Evolutionary conservation across 345 rosid species (phyloP).

Genomic region (Aquilaria malaccensis): DNA sequence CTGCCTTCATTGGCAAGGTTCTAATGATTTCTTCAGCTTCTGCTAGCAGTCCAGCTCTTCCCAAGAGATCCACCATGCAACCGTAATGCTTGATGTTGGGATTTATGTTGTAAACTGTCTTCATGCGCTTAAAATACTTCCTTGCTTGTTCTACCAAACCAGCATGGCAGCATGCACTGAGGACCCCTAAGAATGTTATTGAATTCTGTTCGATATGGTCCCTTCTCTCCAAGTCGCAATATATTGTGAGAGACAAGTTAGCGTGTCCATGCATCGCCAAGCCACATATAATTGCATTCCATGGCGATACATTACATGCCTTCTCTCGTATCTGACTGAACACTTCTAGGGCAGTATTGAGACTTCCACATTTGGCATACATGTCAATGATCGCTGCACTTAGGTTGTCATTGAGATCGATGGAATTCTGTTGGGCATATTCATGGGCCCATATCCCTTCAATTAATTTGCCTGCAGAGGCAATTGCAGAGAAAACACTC

Average conservation of each 20-base stretch:
- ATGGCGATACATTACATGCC: conserved; percentile 49
- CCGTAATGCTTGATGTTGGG: conserved; percentile 67
- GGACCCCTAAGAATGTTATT: conserved; percentile 73
- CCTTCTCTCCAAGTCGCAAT: conserved; percentile 37
- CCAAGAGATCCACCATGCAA: conserved; percentile 68
- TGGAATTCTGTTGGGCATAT: conserved; percentile 32
- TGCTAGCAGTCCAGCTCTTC: conserved; percentile 56
- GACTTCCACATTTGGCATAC: conserved; percentile 93
- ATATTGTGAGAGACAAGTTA: conserved; percentile 46
- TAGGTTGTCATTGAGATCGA: conserved; percentile 51
- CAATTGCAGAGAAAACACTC: conserved; percentile 67
- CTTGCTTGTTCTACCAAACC: conserved; percentile 53
- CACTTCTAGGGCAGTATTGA: conserved; percentile 45
- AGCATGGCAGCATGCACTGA: conserved; percentile 73
- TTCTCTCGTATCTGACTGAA: conserved; percentile 42
- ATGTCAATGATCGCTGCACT: conserved; percentile 79
- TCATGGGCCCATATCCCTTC: conserved; percentile 65
- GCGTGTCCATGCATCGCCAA: conserved; percentile 66
- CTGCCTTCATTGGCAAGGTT: conserved; percentile 73
- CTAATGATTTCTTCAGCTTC: conserved; percentile 58
- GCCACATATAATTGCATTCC: conserved; percentile 85
- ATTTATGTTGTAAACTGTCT: conserved; percentile 32
- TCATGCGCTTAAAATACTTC: conserved; percentile 55
- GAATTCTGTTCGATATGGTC: conserved; percentile 39
- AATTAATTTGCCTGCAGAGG: conserved; percentile 44